phyloP scores from a whole-genome alignment of 2,329 filamentous ascomycete species.

The Aspergillus tamarii region DNA sequence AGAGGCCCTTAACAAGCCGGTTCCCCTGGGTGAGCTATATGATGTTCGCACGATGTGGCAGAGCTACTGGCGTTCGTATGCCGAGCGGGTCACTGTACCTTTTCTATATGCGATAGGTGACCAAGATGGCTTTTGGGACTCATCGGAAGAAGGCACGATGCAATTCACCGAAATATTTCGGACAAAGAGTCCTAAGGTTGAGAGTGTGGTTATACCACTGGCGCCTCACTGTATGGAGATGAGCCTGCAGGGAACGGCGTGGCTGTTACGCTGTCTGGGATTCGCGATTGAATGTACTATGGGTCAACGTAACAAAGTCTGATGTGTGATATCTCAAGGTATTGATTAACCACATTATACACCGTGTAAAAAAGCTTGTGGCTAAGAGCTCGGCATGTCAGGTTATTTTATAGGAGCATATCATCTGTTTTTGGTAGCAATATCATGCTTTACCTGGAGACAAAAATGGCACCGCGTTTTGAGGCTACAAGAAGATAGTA shows the following conservation, averaged over 20 bases:
- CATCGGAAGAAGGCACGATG: background rate
- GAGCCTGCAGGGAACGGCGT: constrained; percentile 11
- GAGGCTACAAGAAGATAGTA: too few relatives aligned
- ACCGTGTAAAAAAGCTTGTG: background rate
- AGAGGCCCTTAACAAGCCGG: constrained; percentile 9
- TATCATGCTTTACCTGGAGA: too few relatives aligned
- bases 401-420: background rate
- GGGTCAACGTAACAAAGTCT: background rate
- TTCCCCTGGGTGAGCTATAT: constrained; percentile 10
- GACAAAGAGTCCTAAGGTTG: constrained; percentile 1
- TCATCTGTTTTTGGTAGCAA: too few relatives aligned
- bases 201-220: constrained; percentile 5
- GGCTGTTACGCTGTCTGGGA: constrained; percentile 11
- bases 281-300: constrained; percentile 16
- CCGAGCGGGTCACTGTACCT: constrained; percentile 12
- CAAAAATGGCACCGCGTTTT: too few relatives aligned
- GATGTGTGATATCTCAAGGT: background rate
- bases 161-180: constrained; percentile 13
- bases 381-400: background rate
- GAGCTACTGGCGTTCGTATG: constrained; percentile 10
- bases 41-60: constrained; percentile 16
- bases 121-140: constrained; percentile 15
- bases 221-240: constrained; percentile 17
- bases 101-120: constrained; percentile 16
- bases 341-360: background rate